phyloP scores from a whole-genome alignment of 352 stramenopile genomes.

The Globisporangium canariense region DNA sequence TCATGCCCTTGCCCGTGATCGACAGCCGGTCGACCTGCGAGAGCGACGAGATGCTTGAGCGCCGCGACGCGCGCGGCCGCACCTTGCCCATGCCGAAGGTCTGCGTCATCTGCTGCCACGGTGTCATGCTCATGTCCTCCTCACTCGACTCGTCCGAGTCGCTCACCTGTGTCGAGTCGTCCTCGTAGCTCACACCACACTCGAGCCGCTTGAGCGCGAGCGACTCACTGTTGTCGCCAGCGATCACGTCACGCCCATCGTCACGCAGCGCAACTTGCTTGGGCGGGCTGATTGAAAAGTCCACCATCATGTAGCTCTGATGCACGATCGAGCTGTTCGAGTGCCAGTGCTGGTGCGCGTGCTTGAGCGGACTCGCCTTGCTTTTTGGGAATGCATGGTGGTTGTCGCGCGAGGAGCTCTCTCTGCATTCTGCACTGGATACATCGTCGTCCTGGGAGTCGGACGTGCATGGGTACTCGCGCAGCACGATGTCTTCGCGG shows the following conservation, averaged over 20 bases:
- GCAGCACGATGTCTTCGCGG: conserved; percentile 63
- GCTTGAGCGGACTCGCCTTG: conserved; percentile 9
- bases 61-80: conserved; percentile 29
- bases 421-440: neutral
- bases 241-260: conserved; percentile 24
- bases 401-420: neutral
- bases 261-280: conserved; percentile 25
- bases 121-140: conserved; percentile 74
- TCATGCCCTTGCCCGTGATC: conserved; percentile 47
- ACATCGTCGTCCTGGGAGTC: conserved; percentile 3
- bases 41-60: conserved; percentile 61
- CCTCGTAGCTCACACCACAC: conserved; percentile 66
- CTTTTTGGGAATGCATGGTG: neutral
- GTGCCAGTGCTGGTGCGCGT: conserved; percentile 13
- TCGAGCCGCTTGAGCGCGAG: conserved; percentile 70
- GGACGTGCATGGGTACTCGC: conserved; percentile 5
- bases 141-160: conserved; percentile 77
- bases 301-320: conserved; percentile 34
- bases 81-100: conserved; percentile 75
- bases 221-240: conserved; percentile 30
- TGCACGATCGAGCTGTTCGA: conserved; percentile 18
- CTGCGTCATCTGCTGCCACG: conserved; percentile 84
- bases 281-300: conserved; percentile 43
- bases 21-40: conserved; percentile 64
- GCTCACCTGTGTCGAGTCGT: conserved; percentile 82